Conservation (phyloP, 257 asterid species). For the Striga asiatica region DNA sequence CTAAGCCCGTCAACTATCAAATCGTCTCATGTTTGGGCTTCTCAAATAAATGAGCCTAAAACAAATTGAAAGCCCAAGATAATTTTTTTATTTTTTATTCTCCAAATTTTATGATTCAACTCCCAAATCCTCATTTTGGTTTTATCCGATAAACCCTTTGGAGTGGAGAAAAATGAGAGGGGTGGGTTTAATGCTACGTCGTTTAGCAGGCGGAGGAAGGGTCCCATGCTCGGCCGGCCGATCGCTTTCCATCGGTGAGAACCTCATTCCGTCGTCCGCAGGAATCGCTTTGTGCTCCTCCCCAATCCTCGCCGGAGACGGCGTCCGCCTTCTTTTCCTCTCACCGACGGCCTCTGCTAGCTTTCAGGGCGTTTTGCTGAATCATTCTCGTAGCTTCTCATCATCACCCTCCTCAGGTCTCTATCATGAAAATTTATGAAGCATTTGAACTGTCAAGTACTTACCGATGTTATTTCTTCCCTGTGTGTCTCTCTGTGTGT, state of each 20-base stretch:
- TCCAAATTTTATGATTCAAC: too few species aligned
- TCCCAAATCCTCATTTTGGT: too few species aligned
- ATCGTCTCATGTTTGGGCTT: too few species aligned
- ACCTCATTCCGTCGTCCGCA: slow-evolving; percentile 47
- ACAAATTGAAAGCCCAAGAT: too few species aligned
- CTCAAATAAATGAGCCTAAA: too few species aligned
- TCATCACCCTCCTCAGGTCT: slow-evolving; percentile 57
- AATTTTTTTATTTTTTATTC: too few species aligned
- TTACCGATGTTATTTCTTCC: too few species aligned
- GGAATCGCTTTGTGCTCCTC: slow-evolving; percentile 56
- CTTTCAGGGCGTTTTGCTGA: slow-evolving; percentile 15
- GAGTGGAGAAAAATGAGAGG: slow-evolving; percentile 43
- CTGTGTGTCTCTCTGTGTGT: too few species aligned
- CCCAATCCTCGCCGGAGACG: slow-evolving; percentile 34
- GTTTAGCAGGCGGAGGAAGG: slow-evolving; percentile 30
- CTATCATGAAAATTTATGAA: too few species aligned
- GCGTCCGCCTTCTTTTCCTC: slow-evolving; percentile 24
- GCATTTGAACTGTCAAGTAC: too few species aligned
- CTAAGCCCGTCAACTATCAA: too few species aligned
- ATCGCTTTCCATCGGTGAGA: slow-evolving; percentile 32
- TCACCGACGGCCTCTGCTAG: slow-evolving; percentile 19
- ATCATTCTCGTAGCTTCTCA: slow-evolving; percentile 48
- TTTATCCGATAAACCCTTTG: too few species aligned
- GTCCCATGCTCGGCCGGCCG: slow-evolving; percentile 21
- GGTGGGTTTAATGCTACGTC: slow-evolving; percentile 35